These are phyloP conservation scores for Yamadazyma sp. DNA, from an alignment of 805 yeast species.

Conservation along the genomic window DNA sequence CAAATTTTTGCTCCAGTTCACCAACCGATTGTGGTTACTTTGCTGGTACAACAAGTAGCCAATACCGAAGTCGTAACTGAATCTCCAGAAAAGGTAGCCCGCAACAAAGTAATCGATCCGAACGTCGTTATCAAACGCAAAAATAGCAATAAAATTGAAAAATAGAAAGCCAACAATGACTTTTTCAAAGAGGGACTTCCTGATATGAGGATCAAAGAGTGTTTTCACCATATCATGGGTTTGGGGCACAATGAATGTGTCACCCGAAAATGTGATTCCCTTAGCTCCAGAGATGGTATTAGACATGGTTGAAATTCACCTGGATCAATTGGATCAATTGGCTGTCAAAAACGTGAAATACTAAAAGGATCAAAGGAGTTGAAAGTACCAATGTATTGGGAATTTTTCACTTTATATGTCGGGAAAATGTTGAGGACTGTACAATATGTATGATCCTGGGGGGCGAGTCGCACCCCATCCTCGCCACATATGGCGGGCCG, in stretches of 20 bases:
- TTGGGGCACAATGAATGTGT: conserved; percentile 50
- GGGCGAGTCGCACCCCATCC: no score
- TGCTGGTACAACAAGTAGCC: conserved; percentile 68
- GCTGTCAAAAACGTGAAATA: no score
- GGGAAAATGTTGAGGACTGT: no score
- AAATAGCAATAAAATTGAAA: conserved; percentile 31
- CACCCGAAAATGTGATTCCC: conserved; percentile 48
- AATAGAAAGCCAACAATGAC: conserved; percentile 46
- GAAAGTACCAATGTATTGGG: no score
- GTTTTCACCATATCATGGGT: conserved; percentile 86
- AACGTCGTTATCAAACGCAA: conserved; percentile 25
- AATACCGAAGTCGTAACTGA: conserved; percentile 76
- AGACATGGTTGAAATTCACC: conserved; percentile 9
- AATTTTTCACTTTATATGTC: no score
- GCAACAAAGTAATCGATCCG: conserved; percentile 44
- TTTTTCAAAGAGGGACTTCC: conserved; percentile 66
- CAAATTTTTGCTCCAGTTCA: conserved; percentile 47
- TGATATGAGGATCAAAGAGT: conserved; percentile 70
- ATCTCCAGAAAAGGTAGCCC: conserved; percentile 71
- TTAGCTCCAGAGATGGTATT: conserved; percentile 29
- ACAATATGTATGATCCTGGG: no score
- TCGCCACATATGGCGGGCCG: no score
- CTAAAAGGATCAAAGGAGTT: no score
- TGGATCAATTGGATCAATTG: not conserved
- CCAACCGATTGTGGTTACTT: conserved; percentile 55